Evolutionary conservation across 2,329 filamentous ascomycete genomes (phyloP), one percentile per base, ranked within the genome.

Genomic region (Coniella vitis): DNA sequence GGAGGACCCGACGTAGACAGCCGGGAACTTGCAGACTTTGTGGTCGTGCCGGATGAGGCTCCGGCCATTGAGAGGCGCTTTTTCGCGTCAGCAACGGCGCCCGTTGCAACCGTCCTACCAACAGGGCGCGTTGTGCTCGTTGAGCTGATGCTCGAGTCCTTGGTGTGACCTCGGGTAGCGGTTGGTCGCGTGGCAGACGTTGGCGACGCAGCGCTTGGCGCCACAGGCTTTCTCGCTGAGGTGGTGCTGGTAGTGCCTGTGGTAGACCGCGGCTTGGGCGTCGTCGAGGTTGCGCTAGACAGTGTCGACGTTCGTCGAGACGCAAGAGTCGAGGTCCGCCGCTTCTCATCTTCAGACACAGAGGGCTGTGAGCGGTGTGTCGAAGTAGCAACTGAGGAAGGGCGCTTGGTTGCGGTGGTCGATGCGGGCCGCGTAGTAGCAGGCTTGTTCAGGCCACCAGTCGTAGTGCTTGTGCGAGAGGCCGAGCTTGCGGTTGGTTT

Each of bases 11-110:
- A 56, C 1, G 56, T 54, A 12, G 55, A 55, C 1, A 54, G 52
- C 10, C 61, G 58, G 21, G 72, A 70, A n/a, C 69, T 49, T 4
- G 66, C 61, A 54, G 76, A 72, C 45, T 66, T 65, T 3, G 69
- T 48, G 3, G 67, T 54, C 4, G 70, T 60, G 31, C 68, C 63
- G 21, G 65, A 48, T 16, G 67, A 58, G 10, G 66, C 46, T 13
- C 70, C 57, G 2, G 64, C 60, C 19, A 71, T 68, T 1, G 70
- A 70, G 9, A 83, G 64, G 25, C 79, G 71, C 66, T 82, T 84
- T 60, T 73, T 78, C 16, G 73, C 69, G 38, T 78, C 72, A 34
- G 73, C 66, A 2, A 72, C 68, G 7, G 68, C 52, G 21, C 70
- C 61, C 9, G 68, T 57, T 19, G 61, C 55, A 8, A 61, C 57